Evolutionary conservation across 2,329 filamentous ascomycete species (phyloP).

Genomic region (Ceratocystis eucalypticola): DNA sequence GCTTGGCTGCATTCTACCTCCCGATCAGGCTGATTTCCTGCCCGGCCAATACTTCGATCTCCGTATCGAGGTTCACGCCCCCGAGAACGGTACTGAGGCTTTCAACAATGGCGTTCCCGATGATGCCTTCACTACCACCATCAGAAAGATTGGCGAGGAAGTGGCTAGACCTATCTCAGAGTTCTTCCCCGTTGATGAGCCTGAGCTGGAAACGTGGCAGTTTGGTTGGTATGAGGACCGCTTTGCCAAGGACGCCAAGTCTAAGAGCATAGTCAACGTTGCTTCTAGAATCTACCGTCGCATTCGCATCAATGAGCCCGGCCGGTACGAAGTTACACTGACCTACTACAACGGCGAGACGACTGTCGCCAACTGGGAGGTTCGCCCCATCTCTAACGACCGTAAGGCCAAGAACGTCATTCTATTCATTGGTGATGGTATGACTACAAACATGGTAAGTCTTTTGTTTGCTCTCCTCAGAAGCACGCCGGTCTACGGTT

Average conservation of each 20-base stretch:
- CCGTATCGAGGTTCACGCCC: conserved; percentile 68
- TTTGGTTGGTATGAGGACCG: conserved; percentile 76
- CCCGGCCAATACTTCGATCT: conserved; percentile 76
- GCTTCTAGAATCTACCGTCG: conserved; percentile 65
- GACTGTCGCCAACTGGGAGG: conserved; percentile 63
- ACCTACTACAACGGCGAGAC: conserved; percentile 59
- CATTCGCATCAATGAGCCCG: conserved; percentile 63
- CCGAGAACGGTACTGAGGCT: conserved; percentile 69
- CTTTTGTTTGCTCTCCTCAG: not conserved
- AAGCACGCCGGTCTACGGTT: too few species aligned
- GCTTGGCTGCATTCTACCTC: conserved; percentile 46
- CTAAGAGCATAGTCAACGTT: conserved; percentile 63
- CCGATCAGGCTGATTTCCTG: conserved; percentile 62
- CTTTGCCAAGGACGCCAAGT: conserved; percentile 58
- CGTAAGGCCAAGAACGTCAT: conserved; percentile 76
- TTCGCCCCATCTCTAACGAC: conserved; percentile 54
- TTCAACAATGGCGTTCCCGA: conserved; percentile 55
- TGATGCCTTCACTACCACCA: conserved; percentile 60
- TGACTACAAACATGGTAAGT: conserved; percentile 56
- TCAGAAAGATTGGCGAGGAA: conserved; percentile 47
- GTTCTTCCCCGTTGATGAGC: conserved; percentile 56
- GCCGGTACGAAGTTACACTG: conserved; percentile 63
- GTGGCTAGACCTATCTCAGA: conserved; percentile 40
- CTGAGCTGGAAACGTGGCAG: conserved; percentile 64
- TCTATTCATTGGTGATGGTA: conserved; percentile 64